Base-by-base conservation (phyloP, 2,329 filamentous ascomycete genomes). In the Arthrinium phaeospermum region DNA sequence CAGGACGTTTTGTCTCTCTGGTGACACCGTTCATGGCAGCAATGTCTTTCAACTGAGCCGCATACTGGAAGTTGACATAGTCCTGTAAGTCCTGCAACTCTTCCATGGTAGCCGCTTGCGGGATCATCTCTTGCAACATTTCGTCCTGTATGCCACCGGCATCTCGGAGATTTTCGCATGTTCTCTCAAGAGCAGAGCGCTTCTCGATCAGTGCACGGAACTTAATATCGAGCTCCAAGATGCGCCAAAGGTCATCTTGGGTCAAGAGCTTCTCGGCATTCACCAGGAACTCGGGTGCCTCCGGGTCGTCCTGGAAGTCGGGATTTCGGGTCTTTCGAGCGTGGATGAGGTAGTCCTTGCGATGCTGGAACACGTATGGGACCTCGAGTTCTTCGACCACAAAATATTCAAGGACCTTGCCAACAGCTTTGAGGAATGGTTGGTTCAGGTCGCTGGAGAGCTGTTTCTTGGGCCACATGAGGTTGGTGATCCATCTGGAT, bases 81-180 rank as follows among this genome's bases (percentile, higher is more conserved):
- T 99, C 96, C 80, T 98, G 96, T 30, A 99, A 84, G 81, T 99
- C 96, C 80, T 99, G 96, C 24, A 99, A 88, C 80, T 99, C 96
- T 80, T 99, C 96, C 87, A 98, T 95, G 0, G 93, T 96, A 5
- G 90, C 90, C 3, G 95, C 95, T 72, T 91, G 87, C 0, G 89
- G 87, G n/a, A 96, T 89, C 87, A 98, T 92, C 76, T 95, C 92
- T 67, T 96, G 93, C 53, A 98, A 91, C 72, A 94, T 91, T 1
- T 86, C 80, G 79, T 98, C 96, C 34, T 91, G 84, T 27, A 95
- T 86, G 4, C 88, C 88, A 24, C 90, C 84, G 7, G 84, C 83
- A 1, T 84, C 84, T 78, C 91, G 92, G 27, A 98, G 84, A 73
- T 91, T 93, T 22, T 94, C 91, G 75, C 92, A 96, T 0, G 91